Evolutionary conservation across 1,139 yeast genomes (phyloP).

Genomic region (Casaregolazyma suthepensis): DNA sequence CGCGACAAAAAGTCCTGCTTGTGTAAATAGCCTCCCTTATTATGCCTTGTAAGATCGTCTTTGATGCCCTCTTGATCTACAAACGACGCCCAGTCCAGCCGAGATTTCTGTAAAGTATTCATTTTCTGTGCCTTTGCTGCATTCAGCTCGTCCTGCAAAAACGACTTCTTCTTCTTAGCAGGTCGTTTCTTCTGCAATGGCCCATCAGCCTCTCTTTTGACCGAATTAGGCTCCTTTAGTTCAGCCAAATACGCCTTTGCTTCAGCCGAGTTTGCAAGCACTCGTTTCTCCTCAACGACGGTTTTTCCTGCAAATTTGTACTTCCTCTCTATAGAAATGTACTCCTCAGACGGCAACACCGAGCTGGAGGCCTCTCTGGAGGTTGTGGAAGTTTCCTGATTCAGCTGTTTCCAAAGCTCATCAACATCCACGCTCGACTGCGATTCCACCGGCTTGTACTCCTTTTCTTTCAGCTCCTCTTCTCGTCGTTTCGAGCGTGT

Average conservation of each 20-base stretch:
- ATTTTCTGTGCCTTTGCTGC: slow-evolving; percentile 57
- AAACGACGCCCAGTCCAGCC: slow-evolving; percentile 92
- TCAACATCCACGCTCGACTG: slow-evolving; percentile 39
- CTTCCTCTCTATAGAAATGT: slow-evolving; percentile 64
- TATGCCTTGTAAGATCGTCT: slow-evolving; percentile 74
- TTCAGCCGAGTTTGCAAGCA: slow-evolving; percentile 72
- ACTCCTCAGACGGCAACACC: slow-evolving; percentile 32
- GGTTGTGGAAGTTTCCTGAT: slow-evolving; percentile 18
- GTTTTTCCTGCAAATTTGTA: slow-evolving; percentile 89
- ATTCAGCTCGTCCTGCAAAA: slow-evolving; percentile 67
- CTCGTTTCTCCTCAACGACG: slow-evolving; percentile 69
- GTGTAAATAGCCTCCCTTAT: slow-evolving; percentile 76
- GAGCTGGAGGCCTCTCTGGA: neutral
- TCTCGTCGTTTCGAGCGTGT: slow-evolving; percentile 49
- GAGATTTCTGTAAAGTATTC: slow-evolving; percentile 85
- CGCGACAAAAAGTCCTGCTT: slow-evolving; percentile 84
- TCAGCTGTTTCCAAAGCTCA: slow-evolving; percentile 50
- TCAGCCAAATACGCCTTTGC: slow-evolving; percentile 66
- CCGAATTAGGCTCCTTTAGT: slow-evolving; percentile 7
- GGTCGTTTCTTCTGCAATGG: slow-evolving; percentile 32
- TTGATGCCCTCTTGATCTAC: slow-evolving; percentile 80
- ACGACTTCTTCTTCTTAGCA: slow-evolving; percentile 56
- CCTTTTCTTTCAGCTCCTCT: slow-evolving; percentile 33
- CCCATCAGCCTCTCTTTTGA: slow-evolving; percentile 21
- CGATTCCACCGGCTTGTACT: slow-evolving; percentile 17